Conservation (phyloP, 768 basidiomycete species). For the Boletus rubroflammeus region DNA sequence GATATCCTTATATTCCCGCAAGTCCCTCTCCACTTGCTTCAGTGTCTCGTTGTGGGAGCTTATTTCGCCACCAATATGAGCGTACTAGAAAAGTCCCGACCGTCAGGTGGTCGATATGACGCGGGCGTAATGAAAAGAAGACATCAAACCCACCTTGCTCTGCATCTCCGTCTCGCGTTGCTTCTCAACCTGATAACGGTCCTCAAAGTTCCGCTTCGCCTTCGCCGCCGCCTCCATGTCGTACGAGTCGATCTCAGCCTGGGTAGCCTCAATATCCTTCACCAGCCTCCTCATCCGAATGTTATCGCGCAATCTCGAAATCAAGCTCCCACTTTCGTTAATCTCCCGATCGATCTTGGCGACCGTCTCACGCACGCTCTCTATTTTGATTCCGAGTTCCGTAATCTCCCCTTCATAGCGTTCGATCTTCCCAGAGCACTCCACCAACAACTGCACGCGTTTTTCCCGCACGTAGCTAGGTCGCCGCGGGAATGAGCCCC, state of each 20-base stretch:
- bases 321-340: conserved; percentile 64
- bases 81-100: conserved; percentile 46
- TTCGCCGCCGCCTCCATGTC: conserved; percentile 87
- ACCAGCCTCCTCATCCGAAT: conserved; percentile 68
- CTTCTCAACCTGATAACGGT: conserved; percentile 70
- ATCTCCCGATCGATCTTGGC: conserved; percentile 72
- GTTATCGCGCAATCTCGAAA: conserved; percentile 79
- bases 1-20: conserved; percentile 84
- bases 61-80: conserved; percentile 82
- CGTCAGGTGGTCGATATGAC: background rate
- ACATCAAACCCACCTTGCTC: conserved; percentile 47
- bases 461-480: conserved; percentile 74
- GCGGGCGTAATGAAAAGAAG: conserved; percentile 4
- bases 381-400: conserved; percentile 39
- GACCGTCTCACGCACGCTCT: conserved; percentile 42
- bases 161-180: conserved; percentile 69
- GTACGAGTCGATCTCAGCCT: conserved; percentile 65
- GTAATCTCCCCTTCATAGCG: conserved; percentile 44
- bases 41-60: conserved; percentile 67
- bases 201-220: conserved; percentile 80
- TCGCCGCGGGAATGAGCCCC: background rate
- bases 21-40: conserved; percentile 61
- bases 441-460: conserved; percentile 54
- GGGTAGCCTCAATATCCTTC: conserved; percentile 60
- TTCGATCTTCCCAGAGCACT: conserved; percentile 54